Evolutionary conservation across 805 yeast genomes (phyloP).

Genomic region (Candida methanosorbosa): DNA sequence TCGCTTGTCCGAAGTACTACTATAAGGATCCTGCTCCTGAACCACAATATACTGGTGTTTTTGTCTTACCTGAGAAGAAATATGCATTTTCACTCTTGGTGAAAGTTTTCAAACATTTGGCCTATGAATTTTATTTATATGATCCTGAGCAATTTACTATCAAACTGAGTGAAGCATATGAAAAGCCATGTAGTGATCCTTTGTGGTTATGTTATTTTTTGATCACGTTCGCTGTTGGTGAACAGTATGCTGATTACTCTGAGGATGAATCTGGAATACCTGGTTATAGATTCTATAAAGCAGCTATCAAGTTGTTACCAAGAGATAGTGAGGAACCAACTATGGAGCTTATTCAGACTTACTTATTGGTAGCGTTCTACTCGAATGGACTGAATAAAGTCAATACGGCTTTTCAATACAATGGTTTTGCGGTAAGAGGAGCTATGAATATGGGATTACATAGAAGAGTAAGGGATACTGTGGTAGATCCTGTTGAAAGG

Average conservation of each 20-base stretch:
- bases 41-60: constrained; percentile 7
- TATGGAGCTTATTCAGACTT: constrained; percentile 17
- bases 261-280: constrained; percentile 8
- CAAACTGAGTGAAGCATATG: constrained; percentile 11
- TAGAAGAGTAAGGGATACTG: no score
- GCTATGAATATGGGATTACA: no score
- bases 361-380: constrained; percentile 22
- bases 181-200: constrained; percentile 4
- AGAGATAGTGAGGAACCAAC: constrained; percentile 20
- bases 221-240: constrained; percentile 12
- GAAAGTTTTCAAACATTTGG: constrained; percentile 6
- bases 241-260: constrained; percentile 8
- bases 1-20: constrained; percentile 4
- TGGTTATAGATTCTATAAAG: constrained; percentile 21
- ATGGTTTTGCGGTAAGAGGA: no score
- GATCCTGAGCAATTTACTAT: constrained; percentile 7
- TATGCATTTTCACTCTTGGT: constrained; percentile 9
- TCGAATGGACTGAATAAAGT: constrained; percentile 26
- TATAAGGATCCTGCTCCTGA: constrained; percentile 6
- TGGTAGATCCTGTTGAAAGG: no score
- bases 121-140: constrained; percentile 8
- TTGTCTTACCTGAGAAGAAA: constrained; percentile 12
- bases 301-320: constrained; percentile 15
- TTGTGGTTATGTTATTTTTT: constrained; percentile 10
- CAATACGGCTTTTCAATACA: constrained; percentile 21